These are phyloP conservation scores for Pezizomycotina sp. DNA, from an alignment of 2,329 filamentous ascomycete species.

Conservation along the genomic window DNA sequence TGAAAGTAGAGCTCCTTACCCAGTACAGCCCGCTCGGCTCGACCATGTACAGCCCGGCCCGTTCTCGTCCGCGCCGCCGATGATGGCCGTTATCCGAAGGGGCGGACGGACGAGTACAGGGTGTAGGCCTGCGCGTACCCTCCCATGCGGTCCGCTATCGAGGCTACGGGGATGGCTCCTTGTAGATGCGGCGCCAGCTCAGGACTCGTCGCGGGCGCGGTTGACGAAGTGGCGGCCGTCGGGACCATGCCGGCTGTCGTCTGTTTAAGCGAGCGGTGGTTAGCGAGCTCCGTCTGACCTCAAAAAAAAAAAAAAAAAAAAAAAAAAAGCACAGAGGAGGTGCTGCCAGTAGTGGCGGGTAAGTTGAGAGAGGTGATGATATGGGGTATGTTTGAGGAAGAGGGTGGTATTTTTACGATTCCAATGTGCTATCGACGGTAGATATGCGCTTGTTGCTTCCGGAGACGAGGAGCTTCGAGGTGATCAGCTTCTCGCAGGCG, in stretches of 20 bases:
- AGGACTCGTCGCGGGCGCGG: constrained; percentile 86
- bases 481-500: constrained; percentile 89
- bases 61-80: constrained; percentile 87
- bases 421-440: constrained; percentile 87
- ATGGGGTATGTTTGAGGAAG: constrained; percentile 2
- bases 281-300: background rate
- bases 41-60: constrained; percentile 98
- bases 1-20: constrained; percentile 34
- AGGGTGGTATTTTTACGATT: constrained; percentile 46
- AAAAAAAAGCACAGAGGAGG: constrained; percentile 3
- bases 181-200: constrained; percentile 84
- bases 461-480: constrained; percentile 86
- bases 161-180: constrained; percentile 73
- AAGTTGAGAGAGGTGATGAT: constrained; percentile 3
- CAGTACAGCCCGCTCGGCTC: constrained; percentile 94
- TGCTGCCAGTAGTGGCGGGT: background rate
- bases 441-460: constrained; percentile 95
- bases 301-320: background rate
- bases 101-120: constrained; percentile 87
- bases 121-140: constrained; percentile 95
- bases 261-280: constrained; percentile 33
- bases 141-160: constrained; percentile 83
- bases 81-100: constrained; percentile 92
- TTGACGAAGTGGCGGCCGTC: constrained; percentile 91
- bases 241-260: constrained; percentile 82